phyloP scores from a whole-genome alignment of 371 early-diverging fungal genomes.

The Syncephalastrum monosporum region DNA sequence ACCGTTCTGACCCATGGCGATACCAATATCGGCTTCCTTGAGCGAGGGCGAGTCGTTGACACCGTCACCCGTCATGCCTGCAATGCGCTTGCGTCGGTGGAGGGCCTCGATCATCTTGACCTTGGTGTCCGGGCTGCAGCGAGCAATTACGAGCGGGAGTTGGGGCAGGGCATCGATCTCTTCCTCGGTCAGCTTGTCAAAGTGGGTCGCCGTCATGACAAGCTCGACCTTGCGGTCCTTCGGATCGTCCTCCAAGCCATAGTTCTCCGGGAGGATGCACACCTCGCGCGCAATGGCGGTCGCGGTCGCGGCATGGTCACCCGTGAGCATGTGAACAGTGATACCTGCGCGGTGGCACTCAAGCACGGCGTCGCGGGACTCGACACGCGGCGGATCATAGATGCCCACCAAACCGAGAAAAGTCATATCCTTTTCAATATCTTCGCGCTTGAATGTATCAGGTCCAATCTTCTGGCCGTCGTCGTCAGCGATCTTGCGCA shows the following conservation, averaged over 20 bases:
- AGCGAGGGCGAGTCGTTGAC: conserved; percentile 92
- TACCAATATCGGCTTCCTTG: conserved; percentile 89
- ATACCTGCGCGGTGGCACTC: conserved; percentile 92
- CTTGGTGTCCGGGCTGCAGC: conserved; percentile 96
- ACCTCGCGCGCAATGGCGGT: conserved; percentile 92
- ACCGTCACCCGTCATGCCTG: conserved; percentile 83
- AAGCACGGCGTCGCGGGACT: conserved; percentile 75
- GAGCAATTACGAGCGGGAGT: conserved; percentile 91
- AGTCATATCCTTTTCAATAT: conserved; percentile 70
- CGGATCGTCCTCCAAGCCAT: conserved; percentile 27
- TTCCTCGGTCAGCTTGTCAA: conserved; percentile 82
- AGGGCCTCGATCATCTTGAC: conserved; percentile 95
- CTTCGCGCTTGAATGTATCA: conserved; percentile 58
- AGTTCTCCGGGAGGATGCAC: conserved; percentile 72
- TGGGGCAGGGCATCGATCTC: conserved; percentile 74
- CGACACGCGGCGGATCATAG: conserved; percentile 89
- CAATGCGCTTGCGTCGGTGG: conserved; percentile 74
- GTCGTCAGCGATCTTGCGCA: conserved; percentile 41
- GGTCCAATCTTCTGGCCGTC: conserved; percentile 37
- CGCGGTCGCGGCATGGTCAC: conserved; percentile 93
- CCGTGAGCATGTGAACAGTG: conserved; percentile 94
- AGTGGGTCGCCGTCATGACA: conserved; percentile 83
- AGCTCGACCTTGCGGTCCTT: conserved; percentile 39
- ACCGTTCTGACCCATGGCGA: conserved; percentile 91
- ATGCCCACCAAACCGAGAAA: conserved; percentile 95